phyloP scores from a whole-genome alignment of 305 asterid species.

The Fraxinus ornus region DNA sequence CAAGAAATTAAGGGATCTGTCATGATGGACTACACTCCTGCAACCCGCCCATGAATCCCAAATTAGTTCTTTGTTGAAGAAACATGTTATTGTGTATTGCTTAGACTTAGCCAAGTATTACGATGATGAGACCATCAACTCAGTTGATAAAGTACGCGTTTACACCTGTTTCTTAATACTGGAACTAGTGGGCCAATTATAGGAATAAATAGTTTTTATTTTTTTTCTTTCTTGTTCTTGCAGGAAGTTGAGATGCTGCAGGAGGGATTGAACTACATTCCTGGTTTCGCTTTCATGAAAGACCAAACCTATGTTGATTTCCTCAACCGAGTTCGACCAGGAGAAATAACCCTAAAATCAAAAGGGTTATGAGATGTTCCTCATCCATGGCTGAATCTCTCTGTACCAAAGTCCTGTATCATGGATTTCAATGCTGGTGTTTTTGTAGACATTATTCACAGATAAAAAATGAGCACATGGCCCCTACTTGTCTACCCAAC shows the following conservation, averaged over 20 bases:
- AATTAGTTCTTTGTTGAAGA: slow-evolving; percentile 26
- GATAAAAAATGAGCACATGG: slow-evolving; percentile 31
- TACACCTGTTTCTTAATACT: too few relatives aligned
- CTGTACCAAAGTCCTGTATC: slow-evolving; percentile 57
- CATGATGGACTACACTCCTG: neutral
- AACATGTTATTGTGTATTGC: slow-evolving; percentile 1
- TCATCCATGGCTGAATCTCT: slow-evolving; percentile 77
- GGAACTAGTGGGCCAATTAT: too few relatives aligned
- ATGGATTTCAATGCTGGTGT: slow-evolving; percentile 48
- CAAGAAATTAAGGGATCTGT: neutral
- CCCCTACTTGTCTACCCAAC: slow-evolving; percentile 60
- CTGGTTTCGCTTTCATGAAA: slow-evolving; percentile 29
- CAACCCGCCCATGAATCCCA: slow-evolving; percentile 2
- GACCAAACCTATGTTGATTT: slow-evolving; percentile 33
- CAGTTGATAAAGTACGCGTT: slow-evolving; percentile 28
- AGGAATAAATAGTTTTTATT: too few relatives aligned
- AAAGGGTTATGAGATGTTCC: too few relatives aligned
- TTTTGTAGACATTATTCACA: slow-evolving; percentile 45
- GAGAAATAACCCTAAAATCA: slow-evolving; percentile 30
- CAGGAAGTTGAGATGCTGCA: slow-evolving; percentile 31
- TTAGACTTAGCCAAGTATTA: neutral
- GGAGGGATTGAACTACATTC: slow-evolving; percentile 21
- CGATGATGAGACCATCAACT: slow-evolving; percentile 20
- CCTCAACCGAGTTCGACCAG: slow-evolving; percentile 37
- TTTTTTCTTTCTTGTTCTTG: neutral